Evolutionary conservation across 2,329 filamentous ascomycete genomes (phyloP).

Genomic region (Neopestalotiopsis clavispora): DNA sequence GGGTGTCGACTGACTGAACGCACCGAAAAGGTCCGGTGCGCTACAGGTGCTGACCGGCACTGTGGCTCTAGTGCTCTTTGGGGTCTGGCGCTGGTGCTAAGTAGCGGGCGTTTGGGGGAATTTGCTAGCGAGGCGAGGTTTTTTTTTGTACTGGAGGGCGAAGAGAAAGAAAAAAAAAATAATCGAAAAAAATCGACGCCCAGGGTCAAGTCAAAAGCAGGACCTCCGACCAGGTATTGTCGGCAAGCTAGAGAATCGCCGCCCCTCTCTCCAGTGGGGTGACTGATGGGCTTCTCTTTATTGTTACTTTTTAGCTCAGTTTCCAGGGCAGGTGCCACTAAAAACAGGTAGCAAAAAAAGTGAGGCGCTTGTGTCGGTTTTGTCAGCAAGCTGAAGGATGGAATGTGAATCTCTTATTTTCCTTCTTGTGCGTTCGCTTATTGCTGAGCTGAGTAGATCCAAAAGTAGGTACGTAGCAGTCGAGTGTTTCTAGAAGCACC

Average conservation of each 20-base stretch:
- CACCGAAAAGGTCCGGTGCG: neutral
- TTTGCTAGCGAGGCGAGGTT: neutral
- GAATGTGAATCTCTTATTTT: neutral
- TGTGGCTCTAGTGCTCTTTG: slow-evolving; percentile 8
- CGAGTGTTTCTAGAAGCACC: no score
- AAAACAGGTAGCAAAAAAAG: neutral
- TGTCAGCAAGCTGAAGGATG: slow-evolving; percentile 10
- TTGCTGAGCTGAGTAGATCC: neutral
- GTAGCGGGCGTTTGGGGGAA: neutral
- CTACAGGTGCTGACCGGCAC: neutral
- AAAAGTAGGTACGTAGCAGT: no score
- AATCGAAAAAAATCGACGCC: slow-evolving; percentile 1
- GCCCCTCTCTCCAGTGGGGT: neutral
- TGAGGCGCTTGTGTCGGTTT: slow-evolving; percentile 3
- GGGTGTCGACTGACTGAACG: slow-evolving; percentile 9
- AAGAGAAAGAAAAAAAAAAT: neutral
- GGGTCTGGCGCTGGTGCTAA: slow-evolving; percentile 1
- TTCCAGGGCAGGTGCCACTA: slow-evolving; percentile 3
- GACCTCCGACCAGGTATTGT: neutral
- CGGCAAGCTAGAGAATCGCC: neutral
- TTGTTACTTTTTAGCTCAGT: slow-evolving; percentile 2
- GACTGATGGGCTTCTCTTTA: slow-evolving; percentile 2
- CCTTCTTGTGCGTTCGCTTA: neutral
- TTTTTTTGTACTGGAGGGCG: neutral
- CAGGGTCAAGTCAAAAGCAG: slow-evolving; percentile 1